A percentile compares a stretch with the other conserved stretches of the same genome.
Evolutionary conservation across 495 filamentous ascomycete genomes (phyloP).

Genomic region (Poronia punctata): DNA sequence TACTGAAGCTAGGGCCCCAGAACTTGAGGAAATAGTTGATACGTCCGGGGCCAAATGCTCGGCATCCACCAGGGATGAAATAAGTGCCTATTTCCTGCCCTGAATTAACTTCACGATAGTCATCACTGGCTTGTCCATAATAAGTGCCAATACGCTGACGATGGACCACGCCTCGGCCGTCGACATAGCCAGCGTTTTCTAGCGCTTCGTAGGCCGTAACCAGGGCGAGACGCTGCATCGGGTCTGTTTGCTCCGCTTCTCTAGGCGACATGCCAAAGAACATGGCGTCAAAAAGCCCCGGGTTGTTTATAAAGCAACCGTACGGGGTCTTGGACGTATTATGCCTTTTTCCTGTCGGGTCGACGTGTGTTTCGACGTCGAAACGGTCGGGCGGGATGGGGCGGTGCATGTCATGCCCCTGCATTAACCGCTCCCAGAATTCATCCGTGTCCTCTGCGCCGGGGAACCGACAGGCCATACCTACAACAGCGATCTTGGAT

Average conservation of each 20-base stretch:
- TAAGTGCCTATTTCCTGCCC: constrained; percentile 73
- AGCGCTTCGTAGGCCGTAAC: constrained; percentile 74
- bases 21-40: constrained; percentile 37
- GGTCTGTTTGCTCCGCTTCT: constrained; percentile 72
- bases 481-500: constrained; percentile 63
- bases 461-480: constrained; percentile 57
- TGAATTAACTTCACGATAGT: constrained; percentile 71
- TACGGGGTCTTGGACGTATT: constrained; percentile 67
- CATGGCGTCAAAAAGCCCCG: constrained; percentile 65
- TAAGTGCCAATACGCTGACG: constrained; percentile 57
- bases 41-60: constrained; percentile 57
- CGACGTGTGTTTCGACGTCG: neutral
- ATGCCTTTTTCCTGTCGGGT: constrained; percentile 46
- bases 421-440: constrained; percentile 43
- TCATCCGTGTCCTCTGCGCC: constrained; percentile 46
- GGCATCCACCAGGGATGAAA: constrained; percentile 68
- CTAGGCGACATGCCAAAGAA: constrained; percentile 87
- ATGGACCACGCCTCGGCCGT: constrained; percentile 66
- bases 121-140: constrained; percentile 75
- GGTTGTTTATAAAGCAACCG: constrained; percentile 71
- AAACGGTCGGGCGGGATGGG: neutral
- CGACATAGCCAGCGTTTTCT: constrained; percentile 71
- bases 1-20: constrained; percentile 29
- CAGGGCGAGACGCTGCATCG: constrained; percentile 65
- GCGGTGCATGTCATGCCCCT: neutral